Evolutionary conservation across 1,139 yeast species (phyloP).

Genomic region (Blastobotrys aristatus): DNA sequence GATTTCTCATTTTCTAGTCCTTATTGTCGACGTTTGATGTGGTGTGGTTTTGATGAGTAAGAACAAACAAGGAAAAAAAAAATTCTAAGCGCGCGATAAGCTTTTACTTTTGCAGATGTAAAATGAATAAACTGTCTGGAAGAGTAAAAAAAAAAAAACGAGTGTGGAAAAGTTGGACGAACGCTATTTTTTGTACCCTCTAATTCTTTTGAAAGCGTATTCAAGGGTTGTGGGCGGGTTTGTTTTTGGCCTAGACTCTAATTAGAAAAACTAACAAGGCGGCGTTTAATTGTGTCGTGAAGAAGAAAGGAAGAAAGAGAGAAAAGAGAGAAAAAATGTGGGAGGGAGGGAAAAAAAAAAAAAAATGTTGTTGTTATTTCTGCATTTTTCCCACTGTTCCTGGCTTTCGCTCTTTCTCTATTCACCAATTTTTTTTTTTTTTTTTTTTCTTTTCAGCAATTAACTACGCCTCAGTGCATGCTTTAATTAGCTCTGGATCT

Average conservation of each 20-base stretch:
- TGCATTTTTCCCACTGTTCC: too few relatives aligned
- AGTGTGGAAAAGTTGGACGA: too few relatives aligned
- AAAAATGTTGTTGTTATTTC: background rate
- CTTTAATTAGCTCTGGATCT: too few relatives aligned
- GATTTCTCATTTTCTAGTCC: constrained; percentile 22
- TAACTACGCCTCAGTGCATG: too few relatives aligned
- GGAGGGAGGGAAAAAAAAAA: constrained; percentile 5
- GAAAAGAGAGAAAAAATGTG: constrained; percentile 3
- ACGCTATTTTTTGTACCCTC: too few relatives aligned
- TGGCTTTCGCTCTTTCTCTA: too few relatives aligned
- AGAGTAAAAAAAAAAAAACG: background rate
- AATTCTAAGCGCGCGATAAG: background rate
- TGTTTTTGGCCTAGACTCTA: too few relatives aligned
- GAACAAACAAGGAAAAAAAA: background rate
- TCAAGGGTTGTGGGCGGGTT: too few relatives aligned
- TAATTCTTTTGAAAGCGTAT: too few relatives aligned
- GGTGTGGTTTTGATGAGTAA: background rate
- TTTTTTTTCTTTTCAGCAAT: background rate
- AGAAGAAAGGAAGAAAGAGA: background rate
- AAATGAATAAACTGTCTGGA: background rate
- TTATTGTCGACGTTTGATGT: background rate
- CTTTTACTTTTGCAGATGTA: background rate
- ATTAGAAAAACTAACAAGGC: too few relatives aligned
- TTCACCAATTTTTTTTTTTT: background rate
- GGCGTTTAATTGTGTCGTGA: background rate